phyloP scores from a whole-genome alignment of 805 yeast genomes.

The Clavispora asparagi region DNA sequence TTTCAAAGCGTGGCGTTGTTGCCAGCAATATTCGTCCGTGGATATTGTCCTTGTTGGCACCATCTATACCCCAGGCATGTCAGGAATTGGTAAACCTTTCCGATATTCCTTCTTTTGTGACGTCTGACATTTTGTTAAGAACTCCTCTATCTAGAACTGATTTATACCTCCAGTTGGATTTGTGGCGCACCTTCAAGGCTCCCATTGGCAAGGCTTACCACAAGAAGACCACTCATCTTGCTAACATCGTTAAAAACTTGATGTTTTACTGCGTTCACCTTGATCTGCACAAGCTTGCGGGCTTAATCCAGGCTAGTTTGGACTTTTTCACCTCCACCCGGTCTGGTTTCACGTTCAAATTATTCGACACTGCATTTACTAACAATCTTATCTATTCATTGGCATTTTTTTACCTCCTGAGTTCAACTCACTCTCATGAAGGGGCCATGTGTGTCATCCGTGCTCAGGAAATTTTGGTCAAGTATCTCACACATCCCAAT shows the following conservation, averaged over 20 bases:
- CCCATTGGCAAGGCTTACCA: conserved; percentile 19
- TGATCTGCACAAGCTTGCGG: conserved; percentile 18
- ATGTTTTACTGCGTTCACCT: conserved; percentile 23
- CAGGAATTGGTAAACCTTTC: conserved; percentile 20
- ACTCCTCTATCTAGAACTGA: conserved; percentile 31
- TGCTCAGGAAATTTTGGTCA: conserved; percentile 27
- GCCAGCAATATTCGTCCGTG: conserved; percentile 13
- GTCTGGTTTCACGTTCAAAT: conserved; percentile 18
- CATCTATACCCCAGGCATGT: conserved; percentile 29
- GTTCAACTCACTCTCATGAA: neutral
- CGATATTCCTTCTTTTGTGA: conserved; percentile 34
- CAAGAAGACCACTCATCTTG: conserved; percentile 15
- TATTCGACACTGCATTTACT: conserved; percentile 10
- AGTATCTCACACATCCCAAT: conserved; percentile 13
- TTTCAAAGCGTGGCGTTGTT: conserved; percentile 3
- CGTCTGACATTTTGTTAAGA: conserved; percentile 34
- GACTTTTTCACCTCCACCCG: conserved; percentile 13
- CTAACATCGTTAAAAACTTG: conserved; percentile 20
- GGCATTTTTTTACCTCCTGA: conserved; percentile 13
- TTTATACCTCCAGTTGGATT: conserved; percentile 28
- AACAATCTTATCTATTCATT: conserved; percentile 19
- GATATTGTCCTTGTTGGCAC: conserved; percentile 29
- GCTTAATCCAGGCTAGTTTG: conserved; percentile 15
- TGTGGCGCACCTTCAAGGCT: conserved; percentile 27
- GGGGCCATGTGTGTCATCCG: conserved; percentile 11